Base-by-base conservation (phyloP, 164 flowering plant genomes). In the Piper betle region DNA sequence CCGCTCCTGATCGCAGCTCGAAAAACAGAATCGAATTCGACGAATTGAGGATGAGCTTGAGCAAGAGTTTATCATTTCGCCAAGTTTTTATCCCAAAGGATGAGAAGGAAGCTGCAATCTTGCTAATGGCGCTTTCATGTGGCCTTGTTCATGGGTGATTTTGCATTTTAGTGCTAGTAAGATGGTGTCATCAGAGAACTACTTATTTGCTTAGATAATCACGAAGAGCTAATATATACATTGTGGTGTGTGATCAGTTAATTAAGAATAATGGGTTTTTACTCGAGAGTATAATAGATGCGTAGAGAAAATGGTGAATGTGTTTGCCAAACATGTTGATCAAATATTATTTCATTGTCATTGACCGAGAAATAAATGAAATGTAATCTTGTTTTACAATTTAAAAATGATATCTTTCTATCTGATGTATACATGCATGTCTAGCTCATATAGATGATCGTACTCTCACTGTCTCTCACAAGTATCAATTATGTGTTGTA, bases 21-120 rank as follows among this genome's bases (percentile, higher is more conserved):
- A 60, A 41, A 52, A 82, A 80, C 63, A 69, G 73, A 64, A 61
- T 77, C 54, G 69, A 82, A n/a, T n/a, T n/a, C 52, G 90, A 87
- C 67, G 95, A 85, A 56, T 74, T 83, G 61, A 63, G 18, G 19
- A 68, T 77, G 8, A 69, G 76, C 33, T 69, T 85, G 76, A 82
- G 80, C 67, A 80, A 83, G 70, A 78, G 68, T 53, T 71, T 75
- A 7, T 72, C 85, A 33, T 74, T 77, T 59, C 85, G 84, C 40
- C 77, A 67, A 37, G 50, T 43, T 43, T 85, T 82, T 40, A 88
- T 88, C 70, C 98, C 96, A 15, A 86, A 82, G 60, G 98, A 92
- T 56, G 98, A 91, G 74, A 83, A 79, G 77, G 93, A 92, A 67
- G 98, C 93, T 20, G 98, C 98, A 1, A 81, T 92, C 63, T 77